Evolutionary conservation across 1,139 yeast species (phyloP).

Genomic region (Arxiozyma slooffiae): DNA sequence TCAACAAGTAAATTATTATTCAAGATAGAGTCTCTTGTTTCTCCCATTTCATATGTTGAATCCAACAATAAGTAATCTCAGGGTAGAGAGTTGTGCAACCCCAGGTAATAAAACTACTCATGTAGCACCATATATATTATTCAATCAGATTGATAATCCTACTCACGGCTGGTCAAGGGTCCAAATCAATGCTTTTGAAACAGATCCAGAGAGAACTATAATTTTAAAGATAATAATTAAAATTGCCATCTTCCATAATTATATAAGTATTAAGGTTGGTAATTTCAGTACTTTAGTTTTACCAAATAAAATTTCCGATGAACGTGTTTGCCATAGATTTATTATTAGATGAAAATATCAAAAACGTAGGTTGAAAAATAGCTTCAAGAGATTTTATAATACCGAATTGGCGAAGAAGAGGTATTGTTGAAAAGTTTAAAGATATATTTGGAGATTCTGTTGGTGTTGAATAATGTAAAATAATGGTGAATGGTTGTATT

Average conservation of each 20-base stretch:
- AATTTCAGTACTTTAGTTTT: slow-evolving; percentile 61
- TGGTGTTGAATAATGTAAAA: slow-evolving; percentile 33
- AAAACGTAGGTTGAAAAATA: slow-evolving; percentile 63
- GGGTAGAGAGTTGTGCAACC: slow-evolving; percentile 94
- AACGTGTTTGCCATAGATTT: slow-evolving; percentile 76
- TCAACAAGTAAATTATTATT: slow-evolving; percentile 71
- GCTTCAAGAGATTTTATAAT: slow-evolving; percentile 55
- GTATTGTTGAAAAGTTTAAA: slow-evolving; percentile 56
- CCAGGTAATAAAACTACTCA: slow-evolving; percentile 98
- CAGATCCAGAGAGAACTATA: slow-evolving; percentile 63
- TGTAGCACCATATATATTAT: slow-evolving; percentile 53
- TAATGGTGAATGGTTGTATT: slow-evolving; percentile 75
- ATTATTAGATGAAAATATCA: slow-evolving; percentile 51
- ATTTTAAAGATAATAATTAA: slow-evolving; percentile 69
- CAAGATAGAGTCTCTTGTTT: slow-evolving; percentile 96
- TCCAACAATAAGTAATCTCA: slow-evolving; percentile 44
- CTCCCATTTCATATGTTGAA: slow-evolving; percentile 78
- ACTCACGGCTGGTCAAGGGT: slow-evolving; percentile 11
- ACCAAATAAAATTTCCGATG: slow-evolving; percentile 59
- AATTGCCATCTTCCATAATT: slow-evolving; percentile 55
- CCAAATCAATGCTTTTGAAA: slow-evolving; percentile 71
- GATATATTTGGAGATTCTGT: slow-evolving; percentile 37
- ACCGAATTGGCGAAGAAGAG: slow-evolving; percentile 81
- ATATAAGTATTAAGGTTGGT: slow-evolving; percentile 56
- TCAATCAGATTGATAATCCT: slow-evolving; percentile 6